Percentiles rank a stretch among this genome's conserved stretches.
Evolutionary conservation across 768 basidiomycete species (phyloP).

Genomic region (Sutorius australiensis): DNA sequence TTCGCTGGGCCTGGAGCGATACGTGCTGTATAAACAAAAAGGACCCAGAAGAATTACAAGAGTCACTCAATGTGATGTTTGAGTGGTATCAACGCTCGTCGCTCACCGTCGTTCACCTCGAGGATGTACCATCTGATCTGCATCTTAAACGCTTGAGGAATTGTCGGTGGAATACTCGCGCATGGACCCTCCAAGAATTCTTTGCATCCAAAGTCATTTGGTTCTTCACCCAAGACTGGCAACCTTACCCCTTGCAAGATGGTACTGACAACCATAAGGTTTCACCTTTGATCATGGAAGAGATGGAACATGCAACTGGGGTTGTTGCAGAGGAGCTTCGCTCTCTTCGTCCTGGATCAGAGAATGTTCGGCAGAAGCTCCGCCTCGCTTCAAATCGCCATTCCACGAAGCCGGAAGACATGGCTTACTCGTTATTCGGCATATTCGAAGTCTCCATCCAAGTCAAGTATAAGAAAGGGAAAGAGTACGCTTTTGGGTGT

Average conservation of each 20-base stretch:
- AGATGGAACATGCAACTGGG: slow-evolving; percentile 16
- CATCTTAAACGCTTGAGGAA: slow-evolving; percentile 4
- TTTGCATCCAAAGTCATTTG: slow-evolving; percentile 22
- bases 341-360: slow-evolving; percentile 12
- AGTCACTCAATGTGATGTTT: slow-evolving; percentile 28
- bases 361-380: slow-evolving; percentile 15
- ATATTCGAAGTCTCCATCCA: slow-evolving; percentile 21
- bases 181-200: slow-evolving; percentile 24
- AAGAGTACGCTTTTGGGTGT: slow-evolving; percentile 20
- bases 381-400: slow-evolving; percentile 18
- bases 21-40: slow-evolving; percentile 25
- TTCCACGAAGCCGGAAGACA: slow-evolving; percentile 24
- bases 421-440: slow-evolving; percentile 26
- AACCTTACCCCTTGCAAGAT: slow-evolving; percentile 15
- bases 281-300: slow-evolving; percentile 15
- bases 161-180: slow-evolving; percentile 25
- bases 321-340: slow-evolving; percentile 10
- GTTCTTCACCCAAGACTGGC: slow-evolving; percentile 24
- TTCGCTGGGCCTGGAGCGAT: slow-evolving; percentile 23
- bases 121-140: slow-evolving; percentile 8
- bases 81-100: slow-evolving; percentile 26
- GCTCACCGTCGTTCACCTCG: slow-evolving; percentile 23
- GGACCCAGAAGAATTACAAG: slow-evolving; percentile 12
- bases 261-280: slow-evolving; percentile 15
- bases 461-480: slow-evolving; percentile 24